Percentiles rank a stretch among this genome's conserved stretches.
Evolutionary conservation across 148 eudicot species (phyloP).

Genomic region (Camellia sinensis): DNA sequence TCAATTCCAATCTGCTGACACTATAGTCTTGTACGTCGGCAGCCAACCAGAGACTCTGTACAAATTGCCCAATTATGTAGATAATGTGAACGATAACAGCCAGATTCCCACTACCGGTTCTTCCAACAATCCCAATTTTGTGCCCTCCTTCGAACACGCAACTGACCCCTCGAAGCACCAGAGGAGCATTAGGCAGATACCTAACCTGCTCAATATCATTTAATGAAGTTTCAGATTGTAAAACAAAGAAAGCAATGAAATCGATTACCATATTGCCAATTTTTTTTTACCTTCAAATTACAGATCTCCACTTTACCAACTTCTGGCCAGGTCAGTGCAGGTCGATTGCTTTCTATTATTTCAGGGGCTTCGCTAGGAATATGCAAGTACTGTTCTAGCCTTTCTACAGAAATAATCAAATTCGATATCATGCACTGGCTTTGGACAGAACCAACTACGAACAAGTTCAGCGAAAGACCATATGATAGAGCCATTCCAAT

Average conservation of each 20-base stretch:
- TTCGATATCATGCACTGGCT: background rate
- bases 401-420: background rate
- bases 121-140: background rate
- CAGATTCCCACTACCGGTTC: conserved; percentile 1
- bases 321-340: background rate
- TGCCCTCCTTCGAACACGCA: background rate
- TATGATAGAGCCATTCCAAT: too few relatives aligned
- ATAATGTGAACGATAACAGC: conserved; percentile 29
- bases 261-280: too few relatives aligned
- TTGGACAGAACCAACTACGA: background rate
- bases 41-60: conserved; percentile 50
- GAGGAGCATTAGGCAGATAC: background rate
- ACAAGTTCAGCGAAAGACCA: background rate
- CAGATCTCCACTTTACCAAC: background rate
- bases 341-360: background rate
- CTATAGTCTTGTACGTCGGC: conserved; percentile 27
- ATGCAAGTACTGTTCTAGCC: background rate
- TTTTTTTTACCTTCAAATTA: background rate
- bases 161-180: background rate
- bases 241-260: too few relatives aligned
- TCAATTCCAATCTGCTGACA: conserved; percentile 19
- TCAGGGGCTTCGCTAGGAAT: conserved; percentile 5
- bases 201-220: background rate
- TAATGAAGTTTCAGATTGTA: too few relatives aligned
- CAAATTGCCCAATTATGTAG: conserved; percentile 35